Percentiles rank a stretch among this genome's conserved stretches.
Conservation (phyloP, 768 basidiomycete species). For the Xerocomellus dryophilus region DNA sequence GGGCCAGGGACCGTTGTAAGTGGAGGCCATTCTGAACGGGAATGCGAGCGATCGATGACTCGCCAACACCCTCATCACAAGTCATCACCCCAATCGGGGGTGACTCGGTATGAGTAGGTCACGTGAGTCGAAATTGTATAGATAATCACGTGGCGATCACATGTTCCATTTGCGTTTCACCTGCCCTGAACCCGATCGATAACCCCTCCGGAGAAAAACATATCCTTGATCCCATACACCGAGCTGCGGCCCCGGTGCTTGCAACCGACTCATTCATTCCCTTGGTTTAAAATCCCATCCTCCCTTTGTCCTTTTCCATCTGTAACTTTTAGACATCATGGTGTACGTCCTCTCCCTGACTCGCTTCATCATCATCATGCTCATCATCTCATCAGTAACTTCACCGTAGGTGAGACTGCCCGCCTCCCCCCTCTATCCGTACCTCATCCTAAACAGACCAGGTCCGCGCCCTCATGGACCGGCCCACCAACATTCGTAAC, state of each 20-base stretch:
- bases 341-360: constrained; percentile 56
- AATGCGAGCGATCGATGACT: constrained; percentile 24
- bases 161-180: constrained; percentile 13
- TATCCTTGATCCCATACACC: constrained; percentile 13
- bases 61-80: neutral
- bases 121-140: constrained; percentile 10
- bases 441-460: constrained; percentile 53
- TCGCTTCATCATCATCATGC: constrained; percentile 13
- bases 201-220: constrained; percentile 25
- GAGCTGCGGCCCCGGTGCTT: constrained; percentile 30
- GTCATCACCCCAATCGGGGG: neutral
- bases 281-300: neutral
- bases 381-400: constrained; percentile 62
- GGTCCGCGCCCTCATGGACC: constrained; percentile 85
- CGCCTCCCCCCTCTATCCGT: neutral
- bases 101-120: constrained; percentile 13
- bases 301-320: constrained; percentile 17
- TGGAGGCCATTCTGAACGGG: constrained; percentile 26
- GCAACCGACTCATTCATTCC: constrained; percentile 11
- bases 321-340: constrained; percentile 63
- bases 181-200: constrained; percentile 51
- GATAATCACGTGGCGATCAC: constrained; percentile 19
- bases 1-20: constrained; percentile 58
- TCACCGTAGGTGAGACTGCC: constrained; percentile 71
- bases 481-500: constrained; percentile 89